Evolutionary conservation across 495 filamentous ascomycete genomes (phyloP), one percentile per base, ranked within the genome.

Genomic region (Neurospora tetraspora): DNA sequence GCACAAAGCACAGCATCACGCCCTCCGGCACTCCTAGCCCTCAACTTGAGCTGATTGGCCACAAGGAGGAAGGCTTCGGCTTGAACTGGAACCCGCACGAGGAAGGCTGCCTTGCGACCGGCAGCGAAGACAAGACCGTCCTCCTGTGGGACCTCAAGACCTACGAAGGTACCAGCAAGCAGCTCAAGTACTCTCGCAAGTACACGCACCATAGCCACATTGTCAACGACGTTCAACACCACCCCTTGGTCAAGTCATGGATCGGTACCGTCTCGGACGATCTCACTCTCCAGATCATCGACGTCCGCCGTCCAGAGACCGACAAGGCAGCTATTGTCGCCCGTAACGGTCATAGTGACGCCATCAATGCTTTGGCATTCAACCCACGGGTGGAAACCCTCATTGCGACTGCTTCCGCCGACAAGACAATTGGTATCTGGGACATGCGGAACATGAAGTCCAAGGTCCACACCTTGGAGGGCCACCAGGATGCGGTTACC

Each of bases 181-280:
- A 85, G 11, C 83, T 98, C 61, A 87, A 87, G 71, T 89, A 93
- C 6, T 81, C 84, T 3, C 86, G 88, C 37, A 93, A 89, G 34
- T 99, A 93, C 81, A 96, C 90, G 1, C 92, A 97, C 72, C 96
- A 98, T 79, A 89, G 85, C 36, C 90, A 96, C 5, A 93, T 94
- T 45, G 96, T 99, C 76, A 98, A 98, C 77, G 96, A 98, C 77
- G 96, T 99, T 43, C 92, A 97, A 81, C 90, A 97, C 79, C 94
- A 98, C 78, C 94, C 95, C 36, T 83, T 93, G 68, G 91, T 93
- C 72, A 87, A 88, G 43, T 89, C 89, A 70, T 88, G 96, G 71
- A 93, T 99, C 71, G 96, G 94, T 71, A 94, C 92, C 18, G 96
- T 97, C 2, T 98, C 96, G 27, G 96, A 99, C 79, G 96, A 99